A percentile compares a stretch with the other conserved stretches of the same genome.
These are phyloP conservation scores for Eucalyptus regnans DNA, from an alignment of 345 rosid species.

Conservation along the genomic window DNA sequence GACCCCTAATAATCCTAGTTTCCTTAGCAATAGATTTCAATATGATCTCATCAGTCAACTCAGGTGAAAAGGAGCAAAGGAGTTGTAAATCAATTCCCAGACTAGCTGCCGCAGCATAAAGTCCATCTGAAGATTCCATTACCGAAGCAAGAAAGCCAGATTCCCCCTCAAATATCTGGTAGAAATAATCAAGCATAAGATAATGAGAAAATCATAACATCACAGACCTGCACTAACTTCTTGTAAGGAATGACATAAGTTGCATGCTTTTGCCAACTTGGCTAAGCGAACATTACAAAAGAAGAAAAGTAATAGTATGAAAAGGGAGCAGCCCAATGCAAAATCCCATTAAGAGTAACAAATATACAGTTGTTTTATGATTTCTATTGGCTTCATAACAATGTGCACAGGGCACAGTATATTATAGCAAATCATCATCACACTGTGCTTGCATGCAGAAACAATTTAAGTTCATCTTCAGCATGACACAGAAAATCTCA, in stretches of 20 bases:
- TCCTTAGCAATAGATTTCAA: constrained; percentile 44
- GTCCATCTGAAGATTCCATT: constrained; percentile 72
- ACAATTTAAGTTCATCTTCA: neutral
- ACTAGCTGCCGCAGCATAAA: constrained; percentile 90
- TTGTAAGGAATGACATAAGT: neutral
- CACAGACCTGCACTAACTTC: neutral
- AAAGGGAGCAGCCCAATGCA: neutral
- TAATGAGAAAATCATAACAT: neutral
- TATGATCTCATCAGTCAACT: constrained; percentile 67
- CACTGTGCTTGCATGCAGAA: neutral
- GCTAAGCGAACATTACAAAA: neutral
- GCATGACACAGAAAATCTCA: neutral
- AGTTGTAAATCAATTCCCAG: constrained; percentile 84
- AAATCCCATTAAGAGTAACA: neutral
- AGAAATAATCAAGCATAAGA: neutral
- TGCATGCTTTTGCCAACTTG: neutral
- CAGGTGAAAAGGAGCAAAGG: constrained; percentile 64
- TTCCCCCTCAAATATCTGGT: constrained; percentile 64
- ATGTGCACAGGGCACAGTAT: neutral
- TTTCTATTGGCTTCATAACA: neutral
- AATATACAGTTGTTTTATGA: neutral
- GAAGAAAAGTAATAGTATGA: neutral
- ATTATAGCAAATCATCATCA: neutral
- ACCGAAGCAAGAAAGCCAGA: constrained; percentile 35
- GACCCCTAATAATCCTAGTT: constrained; percentile 21